These are phyloP conservation scores for Yamagishiella unicocca DNA, from an alignment of 139 green algal genomes.

Conservation along the genomic window DNA sequence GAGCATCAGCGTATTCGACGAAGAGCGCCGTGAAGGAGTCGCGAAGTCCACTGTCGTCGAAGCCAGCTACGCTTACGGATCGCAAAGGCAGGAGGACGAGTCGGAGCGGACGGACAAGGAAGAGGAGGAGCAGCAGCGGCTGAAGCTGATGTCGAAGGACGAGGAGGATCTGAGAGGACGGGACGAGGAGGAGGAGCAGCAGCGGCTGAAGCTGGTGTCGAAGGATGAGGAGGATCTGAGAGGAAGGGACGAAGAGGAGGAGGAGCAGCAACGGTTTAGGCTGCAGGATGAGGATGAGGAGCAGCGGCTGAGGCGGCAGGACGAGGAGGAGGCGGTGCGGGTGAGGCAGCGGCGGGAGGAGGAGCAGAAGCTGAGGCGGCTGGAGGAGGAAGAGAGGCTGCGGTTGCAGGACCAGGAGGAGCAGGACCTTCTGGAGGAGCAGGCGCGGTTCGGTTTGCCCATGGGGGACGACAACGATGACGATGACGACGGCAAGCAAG, in stretches of 20 bases:
- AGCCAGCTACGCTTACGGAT: too few relatives aligned
- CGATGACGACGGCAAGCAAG: not conserved
- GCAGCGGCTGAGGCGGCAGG: not conserved
- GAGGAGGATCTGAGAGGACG: not conserved
- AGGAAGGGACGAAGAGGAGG: not conserved
- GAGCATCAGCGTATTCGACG: too few relatives aligned
- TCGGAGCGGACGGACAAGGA: not conserved
- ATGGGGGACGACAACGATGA: not conserved
- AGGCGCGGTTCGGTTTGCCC: not conserved
- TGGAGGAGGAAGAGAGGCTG: not conserved
- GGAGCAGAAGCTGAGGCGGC: not conserved
- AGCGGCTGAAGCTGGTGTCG: not conserved
- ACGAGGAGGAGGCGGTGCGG: not conserved
- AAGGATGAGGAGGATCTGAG: not conserved
- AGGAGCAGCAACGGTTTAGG: not conserved
- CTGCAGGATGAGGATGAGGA: not conserved
- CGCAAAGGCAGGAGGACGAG: not conserved
- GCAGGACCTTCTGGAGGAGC: not conserved
- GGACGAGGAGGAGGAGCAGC: not conserved
- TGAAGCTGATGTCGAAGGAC: not conserved
- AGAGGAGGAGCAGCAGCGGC: not conserved
- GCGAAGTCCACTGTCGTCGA: too few relatives aligned
- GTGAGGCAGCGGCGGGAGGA: not conserved
- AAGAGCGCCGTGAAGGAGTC: too few relatives aligned
- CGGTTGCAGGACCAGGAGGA: not conserved